Conservation (phyloP, 768 basidiomycete species). For the Tylopilus sp. region DNA sequence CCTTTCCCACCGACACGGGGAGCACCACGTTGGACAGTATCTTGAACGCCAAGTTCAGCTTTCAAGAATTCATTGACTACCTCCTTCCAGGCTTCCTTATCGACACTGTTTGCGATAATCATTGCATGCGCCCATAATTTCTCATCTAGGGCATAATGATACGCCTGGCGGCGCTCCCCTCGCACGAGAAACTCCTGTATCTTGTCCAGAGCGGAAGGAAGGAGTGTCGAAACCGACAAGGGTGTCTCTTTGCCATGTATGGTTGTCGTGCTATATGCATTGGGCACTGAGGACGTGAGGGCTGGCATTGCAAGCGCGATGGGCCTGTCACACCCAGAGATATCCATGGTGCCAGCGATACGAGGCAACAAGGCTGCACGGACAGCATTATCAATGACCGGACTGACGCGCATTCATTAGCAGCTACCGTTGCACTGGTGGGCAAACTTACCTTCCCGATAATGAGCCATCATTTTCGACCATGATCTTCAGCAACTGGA, state of each 20-base stretch:
- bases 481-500: slow-evolving; percentile 73
- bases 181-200: slow-evolving; percentile 77
- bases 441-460: slow-evolving; percentile 64
- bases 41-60: slow-evolving; percentile 59
- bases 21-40: slow-evolving; percentile 17
- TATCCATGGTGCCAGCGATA: slow-evolving; percentile 32
- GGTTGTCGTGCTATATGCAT: slow-evolving; percentile 15
- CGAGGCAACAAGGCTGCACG: slow-evolving; percentile 69
- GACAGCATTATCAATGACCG: slow-evolving; percentile 70
- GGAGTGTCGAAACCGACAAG: slow-evolving; percentile 56
- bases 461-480: slow-evolving; percentile 88
- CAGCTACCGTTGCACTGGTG: background rate
- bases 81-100: slow-evolving; percentile 92
- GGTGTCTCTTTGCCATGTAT: slow-evolving; percentile 43
- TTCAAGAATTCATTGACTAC: slow-evolving; percentile 82
- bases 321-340: slow-evolving; percentile 21
- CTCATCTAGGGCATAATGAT: slow-evolving; percentile 83
- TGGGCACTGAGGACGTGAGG: slow-evolving; percentile 28
- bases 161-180: slow-evolving; percentile 85
- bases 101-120: slow-evolving; percentile 88
- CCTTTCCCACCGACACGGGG: slow-evolving; percentile 20
- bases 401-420: slow-evolving; percentile 35
- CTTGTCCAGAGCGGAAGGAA: slow-evolving; percentile 63
- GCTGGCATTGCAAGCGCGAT: slow-evolving; percentile 23
- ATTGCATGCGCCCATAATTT: slow-evolving; percentile 95